Conservation (phyloP, 306 rosid genomes). For the Rosa rugosa region DNA sequence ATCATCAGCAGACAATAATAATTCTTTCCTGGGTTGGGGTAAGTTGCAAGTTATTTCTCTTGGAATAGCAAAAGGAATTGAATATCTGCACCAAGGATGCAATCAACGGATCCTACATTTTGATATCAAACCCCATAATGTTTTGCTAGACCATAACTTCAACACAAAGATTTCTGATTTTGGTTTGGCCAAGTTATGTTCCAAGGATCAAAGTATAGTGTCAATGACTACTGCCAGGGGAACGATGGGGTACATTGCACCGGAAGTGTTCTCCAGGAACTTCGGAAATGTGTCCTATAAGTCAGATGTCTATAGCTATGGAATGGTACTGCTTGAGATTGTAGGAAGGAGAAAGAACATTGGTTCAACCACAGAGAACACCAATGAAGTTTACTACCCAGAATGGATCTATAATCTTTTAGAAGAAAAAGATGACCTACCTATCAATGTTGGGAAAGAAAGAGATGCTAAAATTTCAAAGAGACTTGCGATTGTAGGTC, state of each 20-base stretch:
- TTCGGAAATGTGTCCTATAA: background rate
- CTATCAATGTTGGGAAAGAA: background rate
- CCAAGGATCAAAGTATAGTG: background rate
- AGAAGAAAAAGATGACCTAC: background rate
- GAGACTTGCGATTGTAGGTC: background rate
- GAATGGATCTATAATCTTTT: background rate
- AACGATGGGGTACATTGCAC: background rate
- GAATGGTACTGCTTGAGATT: constrained; percentile 38
- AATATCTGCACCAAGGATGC: background rate
- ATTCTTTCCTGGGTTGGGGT: constrained; percentile 29
- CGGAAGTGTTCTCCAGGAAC: background rate
- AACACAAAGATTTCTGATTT: background rate
- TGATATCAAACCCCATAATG: background rate
- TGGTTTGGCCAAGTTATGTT: background rate
- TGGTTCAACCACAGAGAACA: background rate
- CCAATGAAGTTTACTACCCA: background rate
- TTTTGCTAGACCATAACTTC: background rate
- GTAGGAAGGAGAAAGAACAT: constrained; percentile 2
- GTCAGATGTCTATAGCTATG: constrained; percentile 34
- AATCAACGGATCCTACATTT: background rate
- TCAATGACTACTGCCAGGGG: constrained; percentile 5
- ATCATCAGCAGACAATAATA: background rate
- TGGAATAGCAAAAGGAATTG: background rate
- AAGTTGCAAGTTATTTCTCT: constrained; percentile 25
- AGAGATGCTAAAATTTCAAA: background rate